Evolutionary conservation across 225 moss, liverwort and hornwort species (phyloP).

Genomic region (Thuidium tamariscinum): DNA sequence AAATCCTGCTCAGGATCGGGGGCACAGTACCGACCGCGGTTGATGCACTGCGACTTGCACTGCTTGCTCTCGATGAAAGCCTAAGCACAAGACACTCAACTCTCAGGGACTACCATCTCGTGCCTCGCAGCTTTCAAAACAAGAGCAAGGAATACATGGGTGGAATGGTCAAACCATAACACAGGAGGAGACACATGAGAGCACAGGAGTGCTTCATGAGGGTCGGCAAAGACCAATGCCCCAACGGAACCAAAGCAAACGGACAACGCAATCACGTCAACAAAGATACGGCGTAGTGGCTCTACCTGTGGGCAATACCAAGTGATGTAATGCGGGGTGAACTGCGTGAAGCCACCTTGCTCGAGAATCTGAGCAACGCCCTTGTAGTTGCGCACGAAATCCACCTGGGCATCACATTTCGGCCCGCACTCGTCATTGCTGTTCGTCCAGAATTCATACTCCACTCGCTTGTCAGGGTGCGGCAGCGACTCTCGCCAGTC

Average conservation of each 20-base stretch:
- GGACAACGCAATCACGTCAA: background rate
- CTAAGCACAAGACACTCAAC: background rate
- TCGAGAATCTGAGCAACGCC: conserved; percentile 77
- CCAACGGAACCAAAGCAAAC: background rate
- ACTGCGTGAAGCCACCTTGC: conserved; percentile 55
- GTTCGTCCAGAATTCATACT: conserved; percentile 91
- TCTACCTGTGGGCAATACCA: conserved; percentile 74
- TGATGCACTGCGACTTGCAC: conserved; percentile 79
- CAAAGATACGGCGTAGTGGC: no score
- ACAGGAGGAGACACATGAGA: background rate
- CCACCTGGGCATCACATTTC: conserved; percentile 70
- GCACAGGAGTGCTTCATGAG: background rate
- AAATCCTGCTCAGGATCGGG: conserved; percentile 87
- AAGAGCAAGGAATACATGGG: background rate
- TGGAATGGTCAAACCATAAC: background rate
- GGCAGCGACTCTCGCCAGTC: conserved; percentile 87
- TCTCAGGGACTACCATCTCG: background rate
- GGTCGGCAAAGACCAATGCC: background rate
- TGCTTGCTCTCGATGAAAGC: conserved; percentile 50
- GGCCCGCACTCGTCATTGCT: conserved; percentile 85
- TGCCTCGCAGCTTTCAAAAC: no score
- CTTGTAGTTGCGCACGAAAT: conserved; percentile 60
- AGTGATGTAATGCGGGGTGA: conserved; percentile 87
- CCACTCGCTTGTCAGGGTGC: conserved; percentile 79
- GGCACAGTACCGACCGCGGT: conserved; percentile 73